These are phyloP conservation scores for Exophiala mesophila DNA, from an alignment of 2,329 filamentous ascomycete species.

Conservation along the genomic window DNA sequence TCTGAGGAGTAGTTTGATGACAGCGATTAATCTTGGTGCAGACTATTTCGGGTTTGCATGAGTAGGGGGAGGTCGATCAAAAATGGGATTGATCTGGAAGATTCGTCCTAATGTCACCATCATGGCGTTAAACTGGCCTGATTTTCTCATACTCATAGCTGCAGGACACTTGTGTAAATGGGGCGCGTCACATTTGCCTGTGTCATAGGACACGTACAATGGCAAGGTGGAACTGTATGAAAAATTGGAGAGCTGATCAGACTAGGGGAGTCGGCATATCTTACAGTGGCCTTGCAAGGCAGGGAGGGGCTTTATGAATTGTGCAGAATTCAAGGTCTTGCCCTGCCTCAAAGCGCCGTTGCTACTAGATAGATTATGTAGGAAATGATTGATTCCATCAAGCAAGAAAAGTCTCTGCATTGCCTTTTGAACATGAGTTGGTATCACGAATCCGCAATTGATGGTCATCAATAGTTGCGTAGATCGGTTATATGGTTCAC, in stretches of 20 bases:
- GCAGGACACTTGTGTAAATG: too few species aligned
- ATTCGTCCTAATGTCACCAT: too few species aligned
- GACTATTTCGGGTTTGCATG: constrained; percentile 64
- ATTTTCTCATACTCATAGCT: neutral
- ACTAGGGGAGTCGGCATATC: too few species aligned
- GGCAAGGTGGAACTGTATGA: neutral
- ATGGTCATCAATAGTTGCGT: too few species aligned
- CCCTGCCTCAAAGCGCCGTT: neutral
- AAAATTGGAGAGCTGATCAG: neutral
- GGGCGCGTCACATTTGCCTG: too few species aligned
- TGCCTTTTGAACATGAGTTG: too few species aligned
- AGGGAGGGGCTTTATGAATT: neutral
- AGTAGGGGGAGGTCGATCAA: neutral
- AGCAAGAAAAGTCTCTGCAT: too few species aligned
- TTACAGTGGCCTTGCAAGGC: too few species aligned
- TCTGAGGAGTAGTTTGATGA: constrained; percentile 81
- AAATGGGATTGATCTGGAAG: neutral
- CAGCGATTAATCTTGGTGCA: constrained; percentile 94
- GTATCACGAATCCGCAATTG: too few species aligned
- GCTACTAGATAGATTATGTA: neutral
- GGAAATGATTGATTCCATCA: neutral
- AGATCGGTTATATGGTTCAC: too few species aligned
- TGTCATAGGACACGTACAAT: neutral
- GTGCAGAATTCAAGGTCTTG: neutral
- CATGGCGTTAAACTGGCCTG: neutral